A percentile compares a stretch with the other conserved stretches of the same genome.
Conservation (phyloP, 768 basidiomycete species). For the Jaapia argillacea region DNA sequence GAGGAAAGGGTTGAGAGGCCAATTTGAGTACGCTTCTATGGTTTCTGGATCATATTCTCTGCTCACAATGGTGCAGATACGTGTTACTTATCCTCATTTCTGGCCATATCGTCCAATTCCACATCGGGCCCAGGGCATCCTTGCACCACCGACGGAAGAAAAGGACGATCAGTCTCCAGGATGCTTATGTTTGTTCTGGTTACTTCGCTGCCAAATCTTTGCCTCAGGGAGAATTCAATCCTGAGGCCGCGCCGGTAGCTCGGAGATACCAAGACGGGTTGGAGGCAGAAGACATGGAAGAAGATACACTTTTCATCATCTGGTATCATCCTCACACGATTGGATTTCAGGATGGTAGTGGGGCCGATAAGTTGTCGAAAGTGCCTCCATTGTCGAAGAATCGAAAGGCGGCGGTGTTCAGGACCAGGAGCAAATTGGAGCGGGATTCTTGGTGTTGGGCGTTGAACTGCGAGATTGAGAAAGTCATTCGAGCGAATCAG, state of each 20-base stretch:
- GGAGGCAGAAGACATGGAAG: conserved; percentile 77
- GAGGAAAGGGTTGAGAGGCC: conserved; percentile 58
- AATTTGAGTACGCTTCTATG: conserved; percentile 56
- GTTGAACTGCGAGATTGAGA: conserved; percentile 84
- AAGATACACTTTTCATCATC: conserved; percentile 82
- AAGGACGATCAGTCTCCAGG: conserved; percentile 46
- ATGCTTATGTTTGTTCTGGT: conserved; percentile 83
- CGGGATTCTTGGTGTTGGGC: conserved; percentile 95
- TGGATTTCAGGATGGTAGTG: conserved; percentile 4
- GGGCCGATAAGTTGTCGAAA: conserved; percentile 11
- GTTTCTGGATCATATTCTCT: not conserved
- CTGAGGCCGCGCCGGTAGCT: conserved; percentile 40
- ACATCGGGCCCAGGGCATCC: conserved; percentile 44
- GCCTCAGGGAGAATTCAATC: conserved; percentile 51
- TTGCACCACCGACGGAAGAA: conserved; percentile 47
- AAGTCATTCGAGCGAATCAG: conserved; percentile 48
- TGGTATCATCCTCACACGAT: conserved; percentile 41
- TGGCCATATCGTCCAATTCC: conserved; percentile 68
- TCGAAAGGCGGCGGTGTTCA: conserved; percentile 53
- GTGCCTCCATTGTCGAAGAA: conserved; percentile 47
- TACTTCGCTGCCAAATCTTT: conserved; percentile 64
- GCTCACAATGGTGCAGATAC: conserved; percentile 29
- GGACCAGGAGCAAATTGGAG: conserved; percentile 77
- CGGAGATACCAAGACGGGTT: conserved; percentile 86
- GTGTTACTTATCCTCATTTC: conserved; percentile 66